A percentile compares a stretch with the other conserved stretches of the same genome.
These are phyloP conservation scores for Pythium pyrilobum DNA, from an alignment of 352 stramenopile genomes.

Conservation along the genomic window DNA sequence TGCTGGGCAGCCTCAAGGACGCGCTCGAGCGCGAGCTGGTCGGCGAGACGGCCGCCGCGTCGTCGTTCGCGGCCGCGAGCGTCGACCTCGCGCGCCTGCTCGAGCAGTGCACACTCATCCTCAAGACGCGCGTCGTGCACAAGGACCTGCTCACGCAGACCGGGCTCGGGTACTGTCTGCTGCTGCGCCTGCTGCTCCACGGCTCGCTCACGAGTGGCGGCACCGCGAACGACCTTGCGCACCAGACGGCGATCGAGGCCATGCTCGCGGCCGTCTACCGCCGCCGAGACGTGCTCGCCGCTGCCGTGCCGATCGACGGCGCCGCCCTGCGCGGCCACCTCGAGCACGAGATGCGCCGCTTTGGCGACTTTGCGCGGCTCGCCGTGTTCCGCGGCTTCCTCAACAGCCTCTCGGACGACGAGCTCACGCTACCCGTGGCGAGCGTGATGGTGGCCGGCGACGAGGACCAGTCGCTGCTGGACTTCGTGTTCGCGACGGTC, in stretches of 20 bases:
- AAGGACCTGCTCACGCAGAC: conserved; percentile 79
- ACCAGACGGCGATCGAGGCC: not conserved
- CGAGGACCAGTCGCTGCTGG: conserved; percentile 21
- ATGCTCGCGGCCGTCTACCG: conserved; percentile 20
- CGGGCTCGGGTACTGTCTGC: conserved; percentile 57
- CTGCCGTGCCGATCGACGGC: not conserved
- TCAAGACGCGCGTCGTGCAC: conserved; percentile 67
- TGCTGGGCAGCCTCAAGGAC: conserved; percentile 60
- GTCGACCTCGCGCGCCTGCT: conserved; percentile 41
- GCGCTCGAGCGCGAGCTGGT: conserved; percentile 27
- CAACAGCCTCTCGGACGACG: conserved; percentile 54
- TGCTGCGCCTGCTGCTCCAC: conserved; percentile 55
- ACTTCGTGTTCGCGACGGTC: conserved; percentile 50
- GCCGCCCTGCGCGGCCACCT: conserved; percentile 24
- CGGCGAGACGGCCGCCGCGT: conserved; percentile 5
- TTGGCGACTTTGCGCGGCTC: conserved; percentile 51
- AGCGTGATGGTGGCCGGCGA: not conserved
- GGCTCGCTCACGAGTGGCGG: conserved; percentile 5
- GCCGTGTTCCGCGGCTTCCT: conserved; percentile 63
- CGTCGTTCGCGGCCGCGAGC: not conserved
- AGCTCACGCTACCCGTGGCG: conserved; percentile 22
- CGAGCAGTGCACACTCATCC: conserved; percentile 49
- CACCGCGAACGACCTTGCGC: not conserved
- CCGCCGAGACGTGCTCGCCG: not conserved
- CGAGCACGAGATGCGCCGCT: conserved; percentile 31